Evolutionary conservation across 139 green algal genomes (phyloP), one percentile per base, ranked within the genome.

Genomic region (Auxenochlorella pyrenoidosa): DNA sequence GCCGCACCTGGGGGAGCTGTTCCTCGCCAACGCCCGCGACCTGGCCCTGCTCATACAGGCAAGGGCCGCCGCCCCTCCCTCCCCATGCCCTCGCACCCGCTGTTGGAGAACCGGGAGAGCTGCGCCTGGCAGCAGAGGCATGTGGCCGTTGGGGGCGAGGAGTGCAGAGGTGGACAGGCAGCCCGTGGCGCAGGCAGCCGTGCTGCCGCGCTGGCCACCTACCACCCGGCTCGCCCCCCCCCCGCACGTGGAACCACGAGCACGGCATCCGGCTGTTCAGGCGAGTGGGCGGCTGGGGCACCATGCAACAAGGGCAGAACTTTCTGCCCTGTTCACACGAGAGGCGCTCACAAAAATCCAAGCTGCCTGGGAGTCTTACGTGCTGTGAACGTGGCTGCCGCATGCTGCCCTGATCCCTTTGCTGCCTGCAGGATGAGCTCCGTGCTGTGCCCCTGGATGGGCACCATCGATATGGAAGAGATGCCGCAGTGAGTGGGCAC

Each of bases 221-320:
- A n/a, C 77, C 21, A 1, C 34, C 2, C 47, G 12, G n/a, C n/a
- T 34, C 16, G 16, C 10, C 30, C 24, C 34, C 34, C 54, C 43
- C 22, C 6, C 60, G 12, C 30, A 18, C 43, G 58, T 76, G 92
- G 92, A 96, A 96, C 75, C 85, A 93, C 43, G 89, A 90, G 66
- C 85, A 96, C 44, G 90, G 91, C 89, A 95, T 96, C 40, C 86
- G 91, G 12, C 86, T 96, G 36, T 96, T 96, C 88, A 88, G 91
- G 84, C 77, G 72, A 28, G 40, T 15, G 34, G 24, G 24, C 30
- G 4, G 70, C 70, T 41, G 13, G 13, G 10, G 70, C 34, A 13
- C 47, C n/a, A n/a, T 54, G 47, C 47, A 54, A 54, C 47, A 10
- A 54, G 47, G 47, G 47, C 6, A 54, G n/a, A n/a, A n/a, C n/a